Percentiles rank a stretch among this genome's conserved stretches.
Evolutionary conservation across 345 rosid species (phyloP).

Genomic region (Eucalyptus marginata): DNA sequence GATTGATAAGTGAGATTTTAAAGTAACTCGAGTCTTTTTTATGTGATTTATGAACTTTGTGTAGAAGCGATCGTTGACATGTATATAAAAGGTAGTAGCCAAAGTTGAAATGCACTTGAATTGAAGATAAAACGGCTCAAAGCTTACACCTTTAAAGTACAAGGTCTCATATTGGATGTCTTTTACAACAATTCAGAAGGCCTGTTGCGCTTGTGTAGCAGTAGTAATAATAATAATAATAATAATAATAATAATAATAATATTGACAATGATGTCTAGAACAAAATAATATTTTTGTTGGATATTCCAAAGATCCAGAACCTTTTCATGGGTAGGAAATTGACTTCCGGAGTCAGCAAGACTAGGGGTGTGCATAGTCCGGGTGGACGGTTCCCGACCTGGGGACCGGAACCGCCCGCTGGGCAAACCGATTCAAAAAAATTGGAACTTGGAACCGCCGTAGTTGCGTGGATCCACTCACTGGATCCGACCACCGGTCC

Average conservation of each 20-base stretch:
- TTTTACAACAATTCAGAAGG: background rate
- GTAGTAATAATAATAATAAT: background rate
- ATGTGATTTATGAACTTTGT: no score
- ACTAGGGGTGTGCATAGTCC: no score
- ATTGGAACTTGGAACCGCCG: no score
- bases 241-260: background rate
- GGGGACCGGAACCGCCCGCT: no score
- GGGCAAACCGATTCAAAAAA: no score
- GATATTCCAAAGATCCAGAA: background rate
- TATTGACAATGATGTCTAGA: no score
- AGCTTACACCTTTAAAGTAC: background rate
- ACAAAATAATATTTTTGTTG: background rate
- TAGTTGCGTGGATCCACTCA: no score
- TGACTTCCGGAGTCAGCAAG: background rate
- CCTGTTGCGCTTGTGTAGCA: background rate
- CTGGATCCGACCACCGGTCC: no score
- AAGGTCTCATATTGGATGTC: background rate
- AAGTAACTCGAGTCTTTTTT: no score
- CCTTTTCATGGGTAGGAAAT: background rate
- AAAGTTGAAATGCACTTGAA: background rate
- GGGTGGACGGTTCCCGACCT: no score
- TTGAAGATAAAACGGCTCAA: background rate
- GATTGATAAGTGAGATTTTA: no score
- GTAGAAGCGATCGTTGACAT: background rate
- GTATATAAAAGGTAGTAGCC: background rate